Conservation (phyloP, 352 stramenopile species). For the Phytophthora cryptogea region DNA sequence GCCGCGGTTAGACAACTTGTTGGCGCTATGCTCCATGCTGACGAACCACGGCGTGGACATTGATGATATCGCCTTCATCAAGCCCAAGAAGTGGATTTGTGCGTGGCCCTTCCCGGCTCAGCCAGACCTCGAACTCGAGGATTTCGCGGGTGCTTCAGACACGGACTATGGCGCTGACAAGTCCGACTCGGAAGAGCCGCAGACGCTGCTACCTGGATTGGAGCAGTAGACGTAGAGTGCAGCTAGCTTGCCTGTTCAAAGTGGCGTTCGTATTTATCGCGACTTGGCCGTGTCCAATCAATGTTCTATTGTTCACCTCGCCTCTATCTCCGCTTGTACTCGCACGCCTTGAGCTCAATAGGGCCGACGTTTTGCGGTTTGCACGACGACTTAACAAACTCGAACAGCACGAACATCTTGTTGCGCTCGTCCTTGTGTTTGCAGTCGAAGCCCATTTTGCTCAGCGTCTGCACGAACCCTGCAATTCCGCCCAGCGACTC, state of each 20-base stretch:
- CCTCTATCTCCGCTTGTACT: slow-evolving; percentile 83
- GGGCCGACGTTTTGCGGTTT: slow-evolving; percentile 48
- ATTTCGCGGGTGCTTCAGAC: slow-evolving; percentile 44
- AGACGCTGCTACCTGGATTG: slow-evolving; percentile 18
- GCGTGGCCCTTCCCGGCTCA: slow-evolving; percentile 58
- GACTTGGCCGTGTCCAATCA: slow-evolving; percentile 22
- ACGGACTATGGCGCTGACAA: slow-evolving; percentile 49
- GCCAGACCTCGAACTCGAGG: slow-evolving; percentile 41
- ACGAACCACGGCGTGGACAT: slow-evolving; percentile 44
- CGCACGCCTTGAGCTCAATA: slow-evolving; percentile 84
- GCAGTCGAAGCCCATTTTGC: slow-evolving; percentile 72
- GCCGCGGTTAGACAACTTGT: slow-evolving; percentile 53
- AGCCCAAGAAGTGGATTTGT: slow-evolving; percentile 71
- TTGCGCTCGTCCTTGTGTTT: slow-evolving; percentile 77
- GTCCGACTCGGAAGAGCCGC: slow-evolving; percentile 44
- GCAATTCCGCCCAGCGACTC: slow-evolving; percentile 64
- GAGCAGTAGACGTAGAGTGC: slow-evolving; percentile 14
- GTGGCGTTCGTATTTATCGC: slow-evolving; percentile 32
- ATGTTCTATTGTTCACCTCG: slow-evolving; percentile 5
- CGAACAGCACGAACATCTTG: slow-evolving; percentile 89
- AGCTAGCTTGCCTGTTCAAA: neutral
- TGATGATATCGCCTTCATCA: slow-evolving; percentile 54
- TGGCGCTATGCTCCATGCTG: slow-evolving; percentile 48
- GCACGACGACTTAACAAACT: slow-evolving; percentile 73
- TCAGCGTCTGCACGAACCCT: slow-evolving; percentile 65